Base-by-base conservation (phyloP, 2,329 filamentous ascomycete species). In the Colletotrichum acutatum region DNA sequence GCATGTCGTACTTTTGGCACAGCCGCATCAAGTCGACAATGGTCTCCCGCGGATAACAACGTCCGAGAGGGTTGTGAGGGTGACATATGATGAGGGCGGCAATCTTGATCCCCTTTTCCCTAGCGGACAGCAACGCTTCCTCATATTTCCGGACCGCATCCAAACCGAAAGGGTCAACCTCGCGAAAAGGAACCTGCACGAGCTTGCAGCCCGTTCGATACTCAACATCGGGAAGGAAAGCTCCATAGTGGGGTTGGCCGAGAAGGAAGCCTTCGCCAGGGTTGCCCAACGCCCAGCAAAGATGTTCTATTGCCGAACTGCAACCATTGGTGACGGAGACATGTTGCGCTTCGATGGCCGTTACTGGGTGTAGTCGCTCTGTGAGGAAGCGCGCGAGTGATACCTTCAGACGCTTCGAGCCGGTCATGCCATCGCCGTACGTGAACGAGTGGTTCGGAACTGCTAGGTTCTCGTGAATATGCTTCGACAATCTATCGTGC, bases 161-260 rank as follows among this genome's bases (percentile, higher is more conserved):
- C 24, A 26, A 8, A 0, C 57, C 64, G 5, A 71, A 59, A 0
- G 68, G 64, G 12, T 71, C 68, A 22, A 62, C n/a, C 5, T 62
- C 64, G 28, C 58, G 34, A 14, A 68, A 71, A 4, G 68, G 57
- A n/a, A 68, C 68, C 57, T 32, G 68, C 5, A 53, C 68, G 24
- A 71, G 57, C 37, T 68, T 79, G 0, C 84, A 78, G 0, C 83
- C 83, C 3, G 85, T 83, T 2, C 87, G 82, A 19, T 82, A 76
- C 0, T 80, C 80, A 0, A 89, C 79, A 74, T 89, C 88, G 0
- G 82, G 78, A 0, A 85, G 77, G 72, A 89, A 89, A 0, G 84
- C 83, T 0, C 86, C 86, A 58, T 89, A 89, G 72, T 83, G 84
- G 0, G 84, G 84, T n/a, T 82, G 78, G 0, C 84, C 84, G 1